Base-by-base conservation (phyloP, 2,329 filamentous ascomycete genomes). In the Aureobasidium sp. region DNA sequence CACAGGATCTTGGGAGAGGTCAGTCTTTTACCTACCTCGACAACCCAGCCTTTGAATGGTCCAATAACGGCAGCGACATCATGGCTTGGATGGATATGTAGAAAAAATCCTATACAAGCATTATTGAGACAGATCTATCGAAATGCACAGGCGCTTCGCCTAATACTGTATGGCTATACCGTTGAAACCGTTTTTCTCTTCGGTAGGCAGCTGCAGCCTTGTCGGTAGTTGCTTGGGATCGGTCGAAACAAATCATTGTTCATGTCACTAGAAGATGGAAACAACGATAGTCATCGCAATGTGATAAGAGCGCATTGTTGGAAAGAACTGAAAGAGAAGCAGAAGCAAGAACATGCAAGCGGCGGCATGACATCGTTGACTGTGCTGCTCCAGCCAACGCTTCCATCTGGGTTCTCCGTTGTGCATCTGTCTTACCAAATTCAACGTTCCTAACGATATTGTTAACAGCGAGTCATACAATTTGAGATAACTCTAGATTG, bases 61-160 rank as follows among this genome's bases (percentile, higher is more conserved):
- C 13, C 5, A 27, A 44, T 37, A 55, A 55, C 52, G 52, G 52
- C 52, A 55, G 52, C 32, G 37, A 41, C n/a, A 57, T 32, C 46
- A 36, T 57, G 39, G 53, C 42, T 39, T 57, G 20, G 29, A 36
- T 32, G n/a, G 9, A 47, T 20, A 12, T 46, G 53, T 44, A 36
- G 8, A 32, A 6, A 3, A n/a, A n/a, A 15, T 47, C 15, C 26
- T 26, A n/a, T 20, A 17, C 17, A 32, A 37, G 10, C 29, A 46
- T 10, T 3, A 26, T 23, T 57, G 53, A 57, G 53, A 57, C 53
- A 57, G 8, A 10, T 34, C 41, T 57, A 57, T 57, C 32, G 53
- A 57, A 57, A 47, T 23, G 53, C 53, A 57, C 41, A 57, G 39
- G 53, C 53, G 47, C 26, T 13, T 42, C 12, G 39, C 20, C 53